A percentile compares a stretch with the other conserved stretches of the same genome.
These are phyloP conservation scores for Closterium sp. DNA, from an alignment of 139 green algal species.

Conservation along the genomic window DNA sequence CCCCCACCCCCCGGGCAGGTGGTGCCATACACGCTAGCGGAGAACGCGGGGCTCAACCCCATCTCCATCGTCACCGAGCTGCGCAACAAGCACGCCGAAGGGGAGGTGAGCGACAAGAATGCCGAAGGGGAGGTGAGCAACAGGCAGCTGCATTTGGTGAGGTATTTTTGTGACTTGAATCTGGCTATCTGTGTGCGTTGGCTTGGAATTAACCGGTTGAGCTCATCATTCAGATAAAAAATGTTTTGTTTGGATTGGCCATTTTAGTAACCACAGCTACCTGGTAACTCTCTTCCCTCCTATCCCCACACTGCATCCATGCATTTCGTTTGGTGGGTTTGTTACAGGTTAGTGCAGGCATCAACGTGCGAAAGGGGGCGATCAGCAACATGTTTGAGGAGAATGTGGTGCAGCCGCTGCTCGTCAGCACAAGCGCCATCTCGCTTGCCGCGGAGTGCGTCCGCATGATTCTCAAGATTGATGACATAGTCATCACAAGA, in stretches of 20 bases:
- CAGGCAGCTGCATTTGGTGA: no score
- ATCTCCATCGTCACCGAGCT: slow-evolving; percentile 98
- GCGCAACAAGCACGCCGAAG: slow-evolving; percentile 80
- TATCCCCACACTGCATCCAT: neutral
- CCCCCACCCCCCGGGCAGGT: slow-evolving; percentile 56
- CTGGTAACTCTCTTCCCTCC: no score
- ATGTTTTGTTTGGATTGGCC: no score
- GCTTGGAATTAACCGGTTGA: no score
- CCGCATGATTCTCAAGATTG: slow-evolving; percentile 98
- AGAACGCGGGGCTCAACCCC: slow-evolving; percentile 97
- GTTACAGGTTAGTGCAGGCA: slow-evolving; percentile 54
- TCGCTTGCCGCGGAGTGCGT: slow-evolving; percentile 91
- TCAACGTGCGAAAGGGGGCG: slow-evolving; percentile 81
- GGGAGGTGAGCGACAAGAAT: slow-evolving; percentile 46
- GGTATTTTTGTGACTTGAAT: no score
- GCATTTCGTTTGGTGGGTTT: neutral
- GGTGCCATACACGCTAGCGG: slow-evolving; percentile 96
- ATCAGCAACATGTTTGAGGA: slow-evolving; percentile 95
- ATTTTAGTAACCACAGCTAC: no score
- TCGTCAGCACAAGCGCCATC: slow-evolving; percentile 85
- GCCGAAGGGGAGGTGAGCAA: neutral
- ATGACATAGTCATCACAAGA: slow-evolving; percentile 79
- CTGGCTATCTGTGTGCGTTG: no score
- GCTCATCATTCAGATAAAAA: no score
- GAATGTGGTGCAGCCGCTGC: slow-evolving; percentile 93